phyloP scores from a whole-genome alignment of 331 rosid genomes.

The Quercus phellos region DNA sequence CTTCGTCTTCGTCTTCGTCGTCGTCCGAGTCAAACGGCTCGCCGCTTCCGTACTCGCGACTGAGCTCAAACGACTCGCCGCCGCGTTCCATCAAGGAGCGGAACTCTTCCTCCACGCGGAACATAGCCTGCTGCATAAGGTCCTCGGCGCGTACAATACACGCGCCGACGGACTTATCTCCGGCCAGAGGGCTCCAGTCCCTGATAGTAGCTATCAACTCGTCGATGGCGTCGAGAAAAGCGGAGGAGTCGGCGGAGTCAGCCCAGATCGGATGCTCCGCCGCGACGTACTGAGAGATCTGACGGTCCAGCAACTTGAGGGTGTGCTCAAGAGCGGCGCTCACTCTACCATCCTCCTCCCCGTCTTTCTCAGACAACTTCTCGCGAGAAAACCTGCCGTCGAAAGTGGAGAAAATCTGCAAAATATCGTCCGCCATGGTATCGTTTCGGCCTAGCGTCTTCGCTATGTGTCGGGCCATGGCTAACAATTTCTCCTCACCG shows the following conservation, averaged over 20 bases:
- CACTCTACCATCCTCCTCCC: conserved; percentile 43
- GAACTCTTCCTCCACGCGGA: conserved; percentile 81
- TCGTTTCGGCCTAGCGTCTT: conserved; percentile 74
- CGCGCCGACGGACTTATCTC: conserved; percentile 49
- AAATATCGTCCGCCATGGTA: conserved; percentile 78
- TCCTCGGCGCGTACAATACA: conserved; percentile 73
- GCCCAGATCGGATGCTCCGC: conserved; percentile 81
- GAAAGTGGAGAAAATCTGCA: conserved; percentile 85
- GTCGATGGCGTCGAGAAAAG: conserved; percentile 85
- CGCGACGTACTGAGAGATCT: conserved; percentile 62
- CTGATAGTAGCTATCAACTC: conserved; percentile 51
- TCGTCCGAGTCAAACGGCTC: conserved; percentile 60
- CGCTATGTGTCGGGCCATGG: conserved; percentile 93
- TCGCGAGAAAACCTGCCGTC: conserved; percentile 90
- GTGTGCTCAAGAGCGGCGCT: conserved; percentile 53
- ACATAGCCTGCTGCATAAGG: conserved; percentile 85
- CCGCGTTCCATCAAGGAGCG: conserved; percentile 85
- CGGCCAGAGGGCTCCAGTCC: conserved; percentile 69
- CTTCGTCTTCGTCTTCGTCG: conserved; percentile 55
- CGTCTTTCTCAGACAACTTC: conserved; percentile 54
- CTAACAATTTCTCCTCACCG: conserved; percentile 87
- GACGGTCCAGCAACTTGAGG: conserved; percentile 69
- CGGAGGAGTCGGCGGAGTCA: conserved; percentile 58
- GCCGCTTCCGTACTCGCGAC: conserved; percentile 34
- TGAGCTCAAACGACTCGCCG: conserved; percentile 68